A percentile compares a stretch with the other conserved stretches of the same genome.
These are phyloP conservation scores for Entomortierella lignicola DNA, from an alignment of 192 early-diverging fungal species.

Conservation along the genomic window DNA sequence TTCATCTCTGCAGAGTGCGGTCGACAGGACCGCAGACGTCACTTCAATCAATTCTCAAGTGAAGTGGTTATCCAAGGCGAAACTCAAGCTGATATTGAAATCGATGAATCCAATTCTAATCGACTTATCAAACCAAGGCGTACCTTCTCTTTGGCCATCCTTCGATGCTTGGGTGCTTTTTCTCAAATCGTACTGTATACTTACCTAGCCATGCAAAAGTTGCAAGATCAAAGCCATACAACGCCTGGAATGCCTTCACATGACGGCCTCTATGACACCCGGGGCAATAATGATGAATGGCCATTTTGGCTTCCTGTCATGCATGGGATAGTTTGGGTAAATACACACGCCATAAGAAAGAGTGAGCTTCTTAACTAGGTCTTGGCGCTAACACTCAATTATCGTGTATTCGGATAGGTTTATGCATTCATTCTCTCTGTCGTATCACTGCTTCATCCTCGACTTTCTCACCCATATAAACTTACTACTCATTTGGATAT, in stretches of 20 bases:
- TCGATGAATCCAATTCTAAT: slow-evolving; percentile 9
- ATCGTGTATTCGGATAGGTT: slow-evolving; percentile 7
- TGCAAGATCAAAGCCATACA: slow-evolving; percentile 7
- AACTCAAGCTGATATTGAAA: slow-evolving; percentile 29
- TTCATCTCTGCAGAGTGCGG: slow-evolving; percentile 51
- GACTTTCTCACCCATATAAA: slow-evolving; percentile 41
- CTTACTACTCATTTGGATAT: slow-evolving; percentile 44
- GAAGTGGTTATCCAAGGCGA: slow-evolving; percentile 52
- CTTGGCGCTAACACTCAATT: background rate
- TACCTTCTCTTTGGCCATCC: slow-evolving; percentile 37
- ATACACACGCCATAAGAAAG: background rate
- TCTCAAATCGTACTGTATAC: slow-evolving; percentile 32
- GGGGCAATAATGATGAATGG: slow-evolving; percentile 35
- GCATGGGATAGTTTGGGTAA: slow-evolving; percentile 52
- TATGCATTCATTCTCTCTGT: slow-evolving; percentile 47
- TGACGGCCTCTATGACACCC: background rate
- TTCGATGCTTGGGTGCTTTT: slow-evolving; percentile 41
- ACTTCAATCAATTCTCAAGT: slow-evolving; percentile 45
- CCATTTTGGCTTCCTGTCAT: slow-evolving; percentile 52
- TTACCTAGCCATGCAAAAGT: slow-evolving; percentile 28
- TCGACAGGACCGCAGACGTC: slow-evolving; percentile 41
- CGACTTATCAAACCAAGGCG: slow-evolving; percentile 42
- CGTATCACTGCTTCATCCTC: slow-evolving; percentile 49
- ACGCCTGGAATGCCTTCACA: slow-evolving; percentile 5
- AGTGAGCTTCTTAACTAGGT: background rate